Evolutionary conservation across 1,284 basidiomycete species (phyloP).

Genomic region (Macrocystidia cucumis): DNA sequence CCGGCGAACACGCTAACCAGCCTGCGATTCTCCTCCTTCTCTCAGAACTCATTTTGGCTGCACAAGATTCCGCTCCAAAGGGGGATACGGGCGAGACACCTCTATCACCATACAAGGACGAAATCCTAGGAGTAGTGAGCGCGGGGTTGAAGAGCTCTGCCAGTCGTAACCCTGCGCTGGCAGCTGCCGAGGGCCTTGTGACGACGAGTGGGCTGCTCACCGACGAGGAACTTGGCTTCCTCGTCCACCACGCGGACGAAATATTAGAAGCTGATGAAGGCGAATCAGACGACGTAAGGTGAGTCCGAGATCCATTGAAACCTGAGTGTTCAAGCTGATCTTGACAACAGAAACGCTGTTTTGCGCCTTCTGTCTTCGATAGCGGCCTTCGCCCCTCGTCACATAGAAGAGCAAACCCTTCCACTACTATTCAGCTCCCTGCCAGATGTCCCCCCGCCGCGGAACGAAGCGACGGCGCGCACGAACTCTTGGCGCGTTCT

Average conservation of each 20-base stretch:
- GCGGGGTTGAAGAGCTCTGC: slow-evolving; percentile 51
- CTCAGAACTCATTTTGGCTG: slow-evolving; percentile 51
- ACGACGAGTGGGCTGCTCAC: slow-evolving; percentile 57
- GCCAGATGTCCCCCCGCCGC: slow-evolving; percentile 56
- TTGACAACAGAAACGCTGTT: slow-evolving; percentile 48
- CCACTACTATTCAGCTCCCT: slow-evolving; percentile 74
- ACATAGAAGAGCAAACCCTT: slow-evolving; percentile 72
- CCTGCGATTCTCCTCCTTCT: slow-evolving; percentile 59
- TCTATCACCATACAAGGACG: slow-evolving; percentile 67
- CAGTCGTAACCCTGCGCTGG: slow-evolving; percentile 52
- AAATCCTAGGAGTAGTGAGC: slow-evolving; percentile 60
- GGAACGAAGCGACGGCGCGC: slow-evolving; percentile 49
- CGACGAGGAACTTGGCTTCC: slow-evolving; percentile 70
- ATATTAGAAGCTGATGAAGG: slow-evolving; percentile 46
- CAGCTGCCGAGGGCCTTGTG: slow-evolving; percentile 57
- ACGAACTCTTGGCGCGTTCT: slow-evolving; percentile 66
- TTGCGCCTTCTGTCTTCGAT: slow-evolving; percentile 67
- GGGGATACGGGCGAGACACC: slow-evolving; percentile 22
- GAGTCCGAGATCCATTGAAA: slow-evolving; percentile 6
- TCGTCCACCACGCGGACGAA: slow-evolving; percentile 74
- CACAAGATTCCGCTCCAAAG: slow-evolving; percentile 36
- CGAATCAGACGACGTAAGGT: slow-evolving; percentile 55
- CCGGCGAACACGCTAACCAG: slow-evolving; percentile 71
- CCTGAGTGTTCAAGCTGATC: slow-evolving; percentile 7
- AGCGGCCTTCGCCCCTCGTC: slow-evolving; percentile 52